Evolutionary conservation across 2,329 filamentous ascomycete species (phyloP).

Genomic region (Madurella fahalii): DNA sequence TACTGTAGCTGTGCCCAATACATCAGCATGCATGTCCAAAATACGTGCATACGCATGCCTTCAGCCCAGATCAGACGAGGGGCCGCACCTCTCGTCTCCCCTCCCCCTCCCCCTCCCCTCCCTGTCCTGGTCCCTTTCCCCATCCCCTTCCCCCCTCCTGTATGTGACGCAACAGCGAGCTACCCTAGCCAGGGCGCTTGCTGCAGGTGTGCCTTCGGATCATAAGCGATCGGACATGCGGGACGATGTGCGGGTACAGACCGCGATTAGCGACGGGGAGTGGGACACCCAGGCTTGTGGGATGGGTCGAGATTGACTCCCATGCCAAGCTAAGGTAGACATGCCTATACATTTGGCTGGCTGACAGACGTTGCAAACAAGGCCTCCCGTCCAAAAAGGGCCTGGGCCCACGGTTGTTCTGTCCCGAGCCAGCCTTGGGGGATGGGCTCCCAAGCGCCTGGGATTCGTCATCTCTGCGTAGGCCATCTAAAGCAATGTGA

Average conservation of each 20-base stretch:
- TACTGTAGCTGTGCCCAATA: neutral
- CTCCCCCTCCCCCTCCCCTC: neutral
- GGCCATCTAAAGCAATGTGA: too few relatives aligned
- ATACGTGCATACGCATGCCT: neutral
- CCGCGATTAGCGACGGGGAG: neutral
- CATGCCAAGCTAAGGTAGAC: neutral
- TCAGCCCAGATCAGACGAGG: neutral
- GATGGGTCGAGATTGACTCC: neutral
- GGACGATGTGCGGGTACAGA: neutral
- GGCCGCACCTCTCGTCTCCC: neutral
- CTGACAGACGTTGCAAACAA: too few relatives aligned
- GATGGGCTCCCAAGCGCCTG: too few relatives aligned
- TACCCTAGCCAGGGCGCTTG: neutral
- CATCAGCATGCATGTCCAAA: neutral
- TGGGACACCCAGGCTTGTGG: neutral
- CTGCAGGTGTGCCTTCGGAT: constrained; percentile 2
- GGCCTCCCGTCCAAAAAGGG: too few relatives aligned
- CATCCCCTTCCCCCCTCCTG: neutral
- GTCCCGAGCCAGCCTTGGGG: too few relatives aligned
- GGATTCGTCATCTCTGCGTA: too few relatives aligned
- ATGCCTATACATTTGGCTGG: too few relatives aligned
- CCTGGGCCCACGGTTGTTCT: too few relatives aligned
- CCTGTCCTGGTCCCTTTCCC: neutral
- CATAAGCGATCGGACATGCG: neutral
- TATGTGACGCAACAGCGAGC: neutral